Evolutionary conservation across 2,329 filamentous ascomycete species (phyloP).

Genomic region (Pseudovirgaria hyperparasitica): DNA sequence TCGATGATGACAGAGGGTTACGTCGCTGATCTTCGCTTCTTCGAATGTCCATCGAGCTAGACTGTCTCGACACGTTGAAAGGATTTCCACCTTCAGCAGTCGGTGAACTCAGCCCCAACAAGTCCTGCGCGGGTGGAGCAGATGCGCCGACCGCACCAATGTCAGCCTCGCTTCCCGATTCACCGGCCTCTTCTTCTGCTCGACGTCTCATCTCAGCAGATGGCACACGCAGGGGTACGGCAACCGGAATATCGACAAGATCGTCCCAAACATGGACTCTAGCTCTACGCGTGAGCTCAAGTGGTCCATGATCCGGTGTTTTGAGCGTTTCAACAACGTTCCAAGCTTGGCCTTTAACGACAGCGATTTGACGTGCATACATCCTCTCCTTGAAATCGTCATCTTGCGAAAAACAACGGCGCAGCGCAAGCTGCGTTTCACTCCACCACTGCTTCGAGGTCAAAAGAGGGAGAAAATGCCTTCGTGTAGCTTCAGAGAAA

Average conservation of each 20-base stretch:
- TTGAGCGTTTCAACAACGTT: slow-evolving; percentile 98
- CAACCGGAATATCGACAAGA: slow-evolving; percentile 87
- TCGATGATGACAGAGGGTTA: slow-evolving; percentile 19
- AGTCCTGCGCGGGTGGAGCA: slow-evolving; percentile 47
- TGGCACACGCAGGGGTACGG: slow-evolving; percentile 74
- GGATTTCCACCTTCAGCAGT: slow-evolving; percentile 33
- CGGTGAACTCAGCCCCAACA: slow-evolving; percentile 54
- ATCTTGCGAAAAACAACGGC: slow-evolving; percentile 80
- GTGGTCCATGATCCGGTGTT: slow-evolving; percentile 76
- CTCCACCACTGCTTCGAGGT: slow-evolving; percentile 97
- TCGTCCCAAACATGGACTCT: slow-evolving; percentile 98
- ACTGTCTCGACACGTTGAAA: slow-evolving; percentile 35
- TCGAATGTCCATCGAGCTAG: slow-evolving; percentile 28
- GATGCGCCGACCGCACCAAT: slow-evolving; percentile 63
- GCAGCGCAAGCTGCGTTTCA: slow-evolving; percentile 77
- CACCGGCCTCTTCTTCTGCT: slow-evolving; percentile 56
- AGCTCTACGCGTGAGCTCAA: slow-evolving; percentile 81
- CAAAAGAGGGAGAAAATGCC: slow-evolving; percentile 90
- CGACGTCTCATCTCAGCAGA: slow-evolving; percentile 73
- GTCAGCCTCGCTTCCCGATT: too few species aligned
- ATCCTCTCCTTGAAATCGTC: slow-evolving; percentile 96
- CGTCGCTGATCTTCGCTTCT: slow-evolving; percentile 8
- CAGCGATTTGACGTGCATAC: slow-evolving; percentile 96
- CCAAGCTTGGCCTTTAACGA: slow-evolving; percentile 99
- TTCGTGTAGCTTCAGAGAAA: slow-evolving; percentile 84